These are phyloP conservation scores for Aeminium ludgeri DNA, from an alignment of 495 filamentous ascomycete species.

Conservation along the genomic window DNA sequence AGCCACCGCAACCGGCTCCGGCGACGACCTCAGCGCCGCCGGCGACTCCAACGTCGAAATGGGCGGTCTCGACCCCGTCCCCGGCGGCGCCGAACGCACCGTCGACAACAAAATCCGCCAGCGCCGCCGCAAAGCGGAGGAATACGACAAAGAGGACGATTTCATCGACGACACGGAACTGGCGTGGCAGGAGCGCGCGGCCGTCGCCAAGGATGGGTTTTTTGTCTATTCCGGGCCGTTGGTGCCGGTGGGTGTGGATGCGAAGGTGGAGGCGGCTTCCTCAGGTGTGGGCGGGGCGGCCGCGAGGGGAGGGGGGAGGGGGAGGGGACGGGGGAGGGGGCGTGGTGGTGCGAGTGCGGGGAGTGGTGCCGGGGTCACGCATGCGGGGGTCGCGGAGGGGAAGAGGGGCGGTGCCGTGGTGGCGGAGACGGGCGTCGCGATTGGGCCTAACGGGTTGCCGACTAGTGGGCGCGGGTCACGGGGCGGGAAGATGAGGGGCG, in stretches of 20 bases:
- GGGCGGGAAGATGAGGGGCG: slow-evolving; percentile 61
- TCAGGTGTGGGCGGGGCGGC: too few relatives aligned
- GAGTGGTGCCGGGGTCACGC: slow-evolving; percentile 4
- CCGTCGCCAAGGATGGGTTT: slow-evolving; percentile 63
- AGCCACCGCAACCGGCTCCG: too few relatives aligned
- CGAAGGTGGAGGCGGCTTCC: slow-evolving; percentile 39
- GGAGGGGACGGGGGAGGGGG: slow-evolving; percentile 51
- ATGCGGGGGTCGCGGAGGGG: slow-evolving; percentile 11
- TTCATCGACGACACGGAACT: slow-evolving; percentile 96
- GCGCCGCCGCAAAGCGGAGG: slow-evolving; percentile 77
- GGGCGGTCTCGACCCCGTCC: slow-evolving; percentile 37
- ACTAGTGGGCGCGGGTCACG: slow-evolving; percentile 45
- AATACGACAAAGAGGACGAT: slow-evolving; percentile 90
- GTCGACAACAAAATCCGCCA: slow-evolving; percentile 37
- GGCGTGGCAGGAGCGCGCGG: slow-evolving; percentile 89
- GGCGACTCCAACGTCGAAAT: slow-evolving; percentile 56
- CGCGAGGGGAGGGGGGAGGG: slow-evolving; percentile 39
- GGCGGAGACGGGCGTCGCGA: slow-evolving; percentile 15
- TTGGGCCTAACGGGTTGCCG: too few relatives aligned
- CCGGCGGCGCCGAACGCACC: slow-evolving; percentile 35
- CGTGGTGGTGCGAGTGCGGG: slow-evolving; percentile 20
- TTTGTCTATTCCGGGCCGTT: slow-evolving; percentile 29
- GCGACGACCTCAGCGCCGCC: slow-evolving; percentile 40
- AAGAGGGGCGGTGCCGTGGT: neutral
- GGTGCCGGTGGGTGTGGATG: slow-evolving; percentile 60